phyloP scores from a whole-genome alignment of 2,329 filamentous ascomycete genomes.

The Colletotrichum kahawae region DNA sequence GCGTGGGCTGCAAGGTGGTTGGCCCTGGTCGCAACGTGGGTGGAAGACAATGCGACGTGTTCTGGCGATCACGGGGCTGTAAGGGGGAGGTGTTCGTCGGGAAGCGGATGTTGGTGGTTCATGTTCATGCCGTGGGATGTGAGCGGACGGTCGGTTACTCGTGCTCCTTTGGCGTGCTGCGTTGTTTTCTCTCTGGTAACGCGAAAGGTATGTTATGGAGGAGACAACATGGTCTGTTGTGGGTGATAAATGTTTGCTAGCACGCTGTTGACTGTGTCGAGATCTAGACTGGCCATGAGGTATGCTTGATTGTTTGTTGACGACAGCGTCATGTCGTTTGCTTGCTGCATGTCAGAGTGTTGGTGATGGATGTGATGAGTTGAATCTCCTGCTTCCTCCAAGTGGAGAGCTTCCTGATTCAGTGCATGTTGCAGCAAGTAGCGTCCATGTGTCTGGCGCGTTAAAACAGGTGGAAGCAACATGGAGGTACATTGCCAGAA shows the following conservation, averaged over 20 bases:
- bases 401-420: background rate
- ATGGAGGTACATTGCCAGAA: background rate
- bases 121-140: background rate
- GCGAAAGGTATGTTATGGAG: background rate
- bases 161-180: background rate
- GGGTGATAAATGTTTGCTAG: rapidly evolving
- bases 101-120: background rate
- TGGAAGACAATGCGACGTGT: background rate
- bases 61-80: background rate
- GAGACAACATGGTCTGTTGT: background rate
- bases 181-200: background rate
- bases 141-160: background rate
- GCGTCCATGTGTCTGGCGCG: background rate
- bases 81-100: background rate
- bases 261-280: background rate
- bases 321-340: background rate
- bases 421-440: background rate
- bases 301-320: background rate
- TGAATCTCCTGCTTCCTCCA: background rate
- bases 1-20: background rate
- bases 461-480: background rate
- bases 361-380: background rate
- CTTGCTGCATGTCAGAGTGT: background rate
- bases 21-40: background rate
- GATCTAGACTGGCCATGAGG: background rate